Base-by-base conservation (phyloP, 345 rosid genomes). In the Diplotaxis tenuifolia region DNA sequence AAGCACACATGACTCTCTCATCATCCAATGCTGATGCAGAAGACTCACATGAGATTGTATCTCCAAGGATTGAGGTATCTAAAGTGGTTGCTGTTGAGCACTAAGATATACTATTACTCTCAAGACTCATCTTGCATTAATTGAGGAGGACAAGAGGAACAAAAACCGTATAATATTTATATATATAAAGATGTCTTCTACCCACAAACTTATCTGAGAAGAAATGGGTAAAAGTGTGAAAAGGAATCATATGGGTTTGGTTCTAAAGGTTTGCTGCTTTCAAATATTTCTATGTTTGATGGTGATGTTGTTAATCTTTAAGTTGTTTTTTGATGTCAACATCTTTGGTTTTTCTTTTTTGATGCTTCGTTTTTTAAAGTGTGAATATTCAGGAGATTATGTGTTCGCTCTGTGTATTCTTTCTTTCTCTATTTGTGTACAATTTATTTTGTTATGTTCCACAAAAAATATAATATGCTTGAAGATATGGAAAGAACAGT, bases 81-180 rank as follows among this genome's bases (percentile, higher is more conserved):
- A 19, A 82, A 76, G 73, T 62, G 2, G 65, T 82, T 65, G 78
- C 77, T 27, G 21, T 77, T 63, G 88, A 78, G 79, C 73, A 60
- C 19, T 71, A 16, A 77, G 50, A 45, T 45, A 5, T 45, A 15
- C 50, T 45, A 45, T 45, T 45, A 45, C 50, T 15, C 19, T 45
- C 19, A 45, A 15, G 54, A 47, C 54, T 47, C 54, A 47, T 47
- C 68, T 77, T 71, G 80, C 80, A 19, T 72, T 53, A 15, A 52
- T 58, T 59, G 65, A 68, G 73, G 50, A 52, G 20, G 22, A 57
- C 55, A 62, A 71, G 36, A 50, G 56, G 32, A 25, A 55, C 65
- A 59, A 47, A 58, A 50, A 60, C 55, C 66, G 63, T 50, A 77
- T 38, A 50, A 58, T 77, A 77, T 71, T 31, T 15, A 16, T 7